These are phyloP conservation scores for Vitis amurensis DNA, from an alignment of 164 flowering plant species.

Conservation along the genomic window DNA sequence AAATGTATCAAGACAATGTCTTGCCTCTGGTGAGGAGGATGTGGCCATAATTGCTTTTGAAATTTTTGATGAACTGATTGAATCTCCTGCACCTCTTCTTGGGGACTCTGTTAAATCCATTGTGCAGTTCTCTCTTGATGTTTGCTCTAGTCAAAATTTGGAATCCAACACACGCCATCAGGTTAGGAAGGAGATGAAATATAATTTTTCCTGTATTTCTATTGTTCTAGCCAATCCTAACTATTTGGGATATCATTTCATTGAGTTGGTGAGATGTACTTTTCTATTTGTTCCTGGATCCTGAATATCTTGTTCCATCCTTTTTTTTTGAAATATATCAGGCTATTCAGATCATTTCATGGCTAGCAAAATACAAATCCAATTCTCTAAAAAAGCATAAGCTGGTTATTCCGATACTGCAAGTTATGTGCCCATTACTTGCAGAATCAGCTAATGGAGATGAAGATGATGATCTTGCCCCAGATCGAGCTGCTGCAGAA, in stretches of 20 bases:
- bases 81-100: constrained; percentile 96
- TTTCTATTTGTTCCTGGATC: not conserved
- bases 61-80: constrained; percentile 96
- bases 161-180: constrained; percentile 89
- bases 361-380: constrained; percentile 91
- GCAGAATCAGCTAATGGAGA: constrained; percentile 69
- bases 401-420: constrained; percentile 78
- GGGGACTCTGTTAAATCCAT: constrained; percentile 92
- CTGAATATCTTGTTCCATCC: not conserved
- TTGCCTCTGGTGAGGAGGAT: constrained; percentile 91
- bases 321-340: constrained; percentile 28
- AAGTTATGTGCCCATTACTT: constrained; percentile 92
- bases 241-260: not conserved
- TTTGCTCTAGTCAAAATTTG: constrained; percentile 79
- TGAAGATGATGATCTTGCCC: constrained; percentile 89
- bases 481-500: constrained; percentile 97
- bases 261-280: not conserved
- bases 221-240: not conserved
- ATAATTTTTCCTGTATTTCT: not conserved
- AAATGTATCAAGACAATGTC: constrained; percentile 82
- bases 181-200: constrained; percentile 35
- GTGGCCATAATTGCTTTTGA: constrained; percentile 93
- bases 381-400: constrained; percentile 87
- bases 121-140: constrained; percentile 97
- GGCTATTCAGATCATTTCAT: constrained; percentile 96